A percentile compares a stretch with the other conserved stretches of the same genome.
phyloP scores from a whole-genome alignment of 2,329 filamentous ascomycete genomes.

The Massarina eburnea region DNA sequence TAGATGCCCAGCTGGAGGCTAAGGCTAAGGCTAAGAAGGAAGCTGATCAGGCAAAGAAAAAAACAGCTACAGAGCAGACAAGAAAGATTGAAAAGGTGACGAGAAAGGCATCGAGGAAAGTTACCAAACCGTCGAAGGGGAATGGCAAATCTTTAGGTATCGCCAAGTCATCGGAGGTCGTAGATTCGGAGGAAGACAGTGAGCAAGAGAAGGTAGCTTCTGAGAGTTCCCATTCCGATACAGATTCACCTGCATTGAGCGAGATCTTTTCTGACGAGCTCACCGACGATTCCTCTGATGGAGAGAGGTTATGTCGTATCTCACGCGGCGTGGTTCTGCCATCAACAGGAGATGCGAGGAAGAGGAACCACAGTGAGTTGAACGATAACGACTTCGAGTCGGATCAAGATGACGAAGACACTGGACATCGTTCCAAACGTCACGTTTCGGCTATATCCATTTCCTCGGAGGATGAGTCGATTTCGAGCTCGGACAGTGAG shows the following conservation, averaged over 20 bases:
- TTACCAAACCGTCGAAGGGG: not conserved
- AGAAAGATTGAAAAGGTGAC: not conserved
- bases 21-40: constrained; percentile 15
- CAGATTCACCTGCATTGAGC: not conserved
- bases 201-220: not conserved
- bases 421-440: not conserved
- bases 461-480: constrained; percentile 6
- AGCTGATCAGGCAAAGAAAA: constrained; percentile 1
- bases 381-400: not conserved
- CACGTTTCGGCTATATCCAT: not conserved
- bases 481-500: constrained; percentile 8
- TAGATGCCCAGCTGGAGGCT: constrained; percentile 16
- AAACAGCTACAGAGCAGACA: not conserved
- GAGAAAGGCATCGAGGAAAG: not conserved
- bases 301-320: not conserved
- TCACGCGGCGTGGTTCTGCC: not conserved
- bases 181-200: not conserved
- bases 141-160: not conserved
- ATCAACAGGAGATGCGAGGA: not conserved
- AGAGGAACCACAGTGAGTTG: not conserved
- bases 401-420: not conserved
- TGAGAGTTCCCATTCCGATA: not conserved
- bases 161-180: too few relatives aligned
- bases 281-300: not conserved
- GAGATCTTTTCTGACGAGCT: not conserved